Evolutionary conservation across 768 basidiomycete species (phyloP), one percentile per base, ranked within the genome.

Genomic region (Mycena pura): DNA sequence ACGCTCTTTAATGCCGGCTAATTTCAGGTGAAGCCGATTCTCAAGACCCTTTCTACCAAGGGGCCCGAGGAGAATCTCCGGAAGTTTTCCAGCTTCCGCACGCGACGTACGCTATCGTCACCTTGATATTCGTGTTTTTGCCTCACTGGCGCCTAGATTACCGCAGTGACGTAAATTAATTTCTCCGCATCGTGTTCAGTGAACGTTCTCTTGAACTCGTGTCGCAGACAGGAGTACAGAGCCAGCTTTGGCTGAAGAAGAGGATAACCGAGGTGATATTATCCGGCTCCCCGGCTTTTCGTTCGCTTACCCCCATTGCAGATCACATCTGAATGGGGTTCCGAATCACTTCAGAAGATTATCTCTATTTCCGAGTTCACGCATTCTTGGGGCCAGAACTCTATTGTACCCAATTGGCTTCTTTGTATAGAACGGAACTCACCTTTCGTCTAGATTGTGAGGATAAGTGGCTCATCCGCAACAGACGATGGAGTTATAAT

Each of bases 321-420:
- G 91, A 85, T 89, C 61, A 94, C 92, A 3, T 65, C 75, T 34
- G 72, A 88, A 65, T 85, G 78, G 59, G 91, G 87, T 14, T 82
- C 87, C 5, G 72, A 84, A 39, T 78, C 80, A 29, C 75, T 94
- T 47, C 82, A 77, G 43, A 68, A 82, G 44, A 66, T 73, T 15
- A 91, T 96, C 67, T 82, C 83, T 6, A 73, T 94, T 57, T 76
- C 80, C 24, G 93, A 93, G 73, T 94, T 95, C 67, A 56, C 77
- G 47, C 93, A 95, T 72, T 76, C 85, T 3, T 95, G 94, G 95
- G 89, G 88, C 10, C 95, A 97, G 80, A 89, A 91, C 73, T 84
- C 84, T 50, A 86, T 93, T 62, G 88, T 90, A 70, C 60, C 86
- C 72, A 32, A 40, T 38, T 27, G 21, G 54, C 7, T 44, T 27